Evolutionary conservation across 176 grass and related monocot genomes (phyloP).

Genomic region (Avena atlantica): DNA sequence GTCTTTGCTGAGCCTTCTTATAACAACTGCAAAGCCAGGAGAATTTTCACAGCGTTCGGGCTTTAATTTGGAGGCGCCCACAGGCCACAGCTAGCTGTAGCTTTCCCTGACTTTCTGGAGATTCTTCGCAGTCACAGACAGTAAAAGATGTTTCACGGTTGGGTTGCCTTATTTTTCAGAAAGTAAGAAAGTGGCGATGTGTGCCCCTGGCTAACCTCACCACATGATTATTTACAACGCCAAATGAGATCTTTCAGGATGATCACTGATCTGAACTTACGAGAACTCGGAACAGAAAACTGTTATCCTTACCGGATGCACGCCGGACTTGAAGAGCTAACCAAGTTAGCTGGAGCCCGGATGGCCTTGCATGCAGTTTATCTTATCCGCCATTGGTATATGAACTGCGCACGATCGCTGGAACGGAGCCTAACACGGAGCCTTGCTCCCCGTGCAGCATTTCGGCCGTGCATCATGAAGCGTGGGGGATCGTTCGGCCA

Average conservation of each 20-base stretch:
- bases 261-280: not conserved
- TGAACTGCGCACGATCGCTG: not conserved
- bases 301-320: not conserved
- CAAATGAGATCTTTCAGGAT: not conserved
- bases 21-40: not conserved
- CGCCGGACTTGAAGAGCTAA: slow-evolving; percentile 14
- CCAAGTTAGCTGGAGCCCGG: not conserved
- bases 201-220: not conserved
- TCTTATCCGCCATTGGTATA: not conserved
- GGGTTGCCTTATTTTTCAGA: not conserved
- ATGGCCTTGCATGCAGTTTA: not conserved
- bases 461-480: not conserved
- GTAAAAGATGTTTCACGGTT: not conserved
- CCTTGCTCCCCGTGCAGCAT: slow-evolving; percentile 50
- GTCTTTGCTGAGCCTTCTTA: slow-evolving; percentile 12
- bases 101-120: slow-evolving; percentile 35
- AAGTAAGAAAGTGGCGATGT: not conserved
- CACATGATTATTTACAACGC: not conserved
- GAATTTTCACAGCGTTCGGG: slow-evolving; percentile 22
- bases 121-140: not conserved
- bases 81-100: not conserved
- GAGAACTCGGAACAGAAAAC: not conserved
- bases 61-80: not conserved
- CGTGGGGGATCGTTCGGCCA: slow-evolving; percentile 36
- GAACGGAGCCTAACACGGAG: slow-evolving; percentile 32